Conservation (phyloP, 768 basidiomycete genomes). For the Leccinellum luteum region DNA sequence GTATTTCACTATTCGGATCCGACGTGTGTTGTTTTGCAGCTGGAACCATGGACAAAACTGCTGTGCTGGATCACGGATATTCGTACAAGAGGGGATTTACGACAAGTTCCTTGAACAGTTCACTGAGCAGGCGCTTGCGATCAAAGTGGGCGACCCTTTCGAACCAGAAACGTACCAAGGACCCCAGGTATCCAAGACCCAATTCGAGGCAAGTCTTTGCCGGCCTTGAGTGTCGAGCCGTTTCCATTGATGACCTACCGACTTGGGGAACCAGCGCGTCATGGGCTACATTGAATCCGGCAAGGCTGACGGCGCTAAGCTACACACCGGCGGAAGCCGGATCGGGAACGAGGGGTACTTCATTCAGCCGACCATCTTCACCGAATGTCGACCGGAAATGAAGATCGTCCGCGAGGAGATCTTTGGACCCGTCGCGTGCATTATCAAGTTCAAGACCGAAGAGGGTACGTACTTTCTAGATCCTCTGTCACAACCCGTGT, state of each 20-base stretch:
- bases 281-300: conserved; percentile 13
- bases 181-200: conserved; percentile 10
- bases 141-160: conserved; percentile 9
- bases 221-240: no score
- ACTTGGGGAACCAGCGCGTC: conserved; percentile 1
- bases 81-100: conserved; percentile 7
- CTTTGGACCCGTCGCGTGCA: conserved; percentile 10
- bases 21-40: background rate
- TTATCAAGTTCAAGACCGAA: conserved; percentile 8
- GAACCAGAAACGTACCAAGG: conserved; percentile 7
- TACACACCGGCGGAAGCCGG: conserved; percentile 1
- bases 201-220: conserved; percentile 2
- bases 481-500: background rate
- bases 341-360: conserved; percentile 8
- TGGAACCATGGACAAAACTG: conserved; percentile 10
- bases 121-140: conserved; percentile 4
- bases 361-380: conserved; percentile 13
- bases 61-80: conserved; percentile 11
- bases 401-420: conserved; percentile 13
- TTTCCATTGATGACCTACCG: background rate
- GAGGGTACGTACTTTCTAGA: background rate
- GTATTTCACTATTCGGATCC: background rate
- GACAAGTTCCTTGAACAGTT: conserved; percentile 5
- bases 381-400: conserved; percentile 6
- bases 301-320: conserved; percentile 2